Percentiles rank a stretch among this genome's conserved stretches.
phyloP scores from a whole-genome alignment of 2,329 filamentous ascomycete genomes.

The Fusarium sp. region DNA sequence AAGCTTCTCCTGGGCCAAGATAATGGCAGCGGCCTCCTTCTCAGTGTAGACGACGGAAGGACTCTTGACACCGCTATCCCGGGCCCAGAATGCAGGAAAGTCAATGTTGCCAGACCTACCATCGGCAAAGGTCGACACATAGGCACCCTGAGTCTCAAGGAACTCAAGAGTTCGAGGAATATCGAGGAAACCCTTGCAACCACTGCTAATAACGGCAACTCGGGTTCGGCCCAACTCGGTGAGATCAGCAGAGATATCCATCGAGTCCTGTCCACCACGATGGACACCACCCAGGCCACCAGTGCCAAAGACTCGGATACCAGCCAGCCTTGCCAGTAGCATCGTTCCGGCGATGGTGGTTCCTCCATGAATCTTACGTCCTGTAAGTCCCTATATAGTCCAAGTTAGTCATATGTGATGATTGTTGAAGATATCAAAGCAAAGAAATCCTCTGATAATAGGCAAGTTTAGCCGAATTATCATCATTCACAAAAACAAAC shows the following conservation, averaged over 20 bases:
- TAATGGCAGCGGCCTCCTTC: slow-evolving; percentile 85
- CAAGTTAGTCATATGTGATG: slow-evolving; percentile 18
- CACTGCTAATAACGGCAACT: slow-evolving; percentile 86
- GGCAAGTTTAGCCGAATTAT: background rate
- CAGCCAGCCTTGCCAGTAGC: slow-evolving; percentile 83
- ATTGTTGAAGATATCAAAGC: background rate
- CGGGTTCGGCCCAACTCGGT: slow-evolving; percentile 91
- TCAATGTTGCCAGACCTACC: slow-evolving; percentile 75
- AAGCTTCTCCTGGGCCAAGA: slow-evolving; percentile 77
- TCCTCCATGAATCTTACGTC: slow-evolving; percentile 78
- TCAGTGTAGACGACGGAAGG: slow-evolving; percentile 78
- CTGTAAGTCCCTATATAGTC: slow-evolving; percentile 30
- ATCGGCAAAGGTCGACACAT: slow-evolving; percentile 89
- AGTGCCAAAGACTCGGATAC: slow-evolving; percentile 92
- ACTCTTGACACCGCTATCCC: slow-evolving; percentile 83
- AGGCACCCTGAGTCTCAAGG: slow-evolving; percentile 74
- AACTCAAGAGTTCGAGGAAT: slow-evolving; percentile 86
- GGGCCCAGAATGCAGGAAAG: slow-evolving; percentile 91
- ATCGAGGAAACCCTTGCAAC: slow-evolving; percentile 96
- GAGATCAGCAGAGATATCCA: slow-evolving; percentile 95
- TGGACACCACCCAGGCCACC: slow-evolving; percentile 95
- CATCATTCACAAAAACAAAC: background rate
- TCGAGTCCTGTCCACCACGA: slow-evolving; percentile 80
- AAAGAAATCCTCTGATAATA: background rate
- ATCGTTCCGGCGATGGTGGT: slow-evolving; percentile 95